These are phyloP conservation scores for Beta lomatogona DNA, from an alignment of 179 eudicot genomes.

Conservation along the genomic window DNA sequence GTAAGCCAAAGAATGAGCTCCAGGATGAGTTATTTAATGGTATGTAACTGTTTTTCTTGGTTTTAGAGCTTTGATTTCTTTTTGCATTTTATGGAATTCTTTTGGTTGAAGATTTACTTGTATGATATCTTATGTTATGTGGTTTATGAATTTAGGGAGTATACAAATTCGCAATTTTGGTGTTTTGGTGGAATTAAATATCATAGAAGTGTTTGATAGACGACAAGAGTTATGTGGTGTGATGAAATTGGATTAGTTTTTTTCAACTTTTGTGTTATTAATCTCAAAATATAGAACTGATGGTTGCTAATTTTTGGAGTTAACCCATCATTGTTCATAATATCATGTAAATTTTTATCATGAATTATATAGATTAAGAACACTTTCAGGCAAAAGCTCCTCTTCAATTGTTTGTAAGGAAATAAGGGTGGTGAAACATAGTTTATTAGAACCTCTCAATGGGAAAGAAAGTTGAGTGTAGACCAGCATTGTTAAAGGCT, in stretches of 20 bases:
- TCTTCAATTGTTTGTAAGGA: too few species aligned
- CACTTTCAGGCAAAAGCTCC: background rate
- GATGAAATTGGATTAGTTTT: background rate
- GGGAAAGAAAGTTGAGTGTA: too few species aligned
- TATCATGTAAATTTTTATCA: background rate
- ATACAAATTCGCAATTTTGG: background rate
- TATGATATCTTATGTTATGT: background rate
- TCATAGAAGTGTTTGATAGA: background rate
- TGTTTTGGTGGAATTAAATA: background rate
- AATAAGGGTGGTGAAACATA: too few species aligned
- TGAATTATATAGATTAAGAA: background rate
- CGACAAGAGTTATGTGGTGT: background rate
- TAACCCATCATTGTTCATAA: too few species aligned
- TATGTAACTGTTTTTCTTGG: background rate
- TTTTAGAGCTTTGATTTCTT: background rate
- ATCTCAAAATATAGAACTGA: background rate
- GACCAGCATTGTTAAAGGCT: too few species aligned
- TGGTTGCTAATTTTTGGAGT: background rate
- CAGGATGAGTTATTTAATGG: conserved; percentile 41
- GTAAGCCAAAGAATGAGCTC: conserved; percentile 36
- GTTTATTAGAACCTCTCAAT: too few species aligned
- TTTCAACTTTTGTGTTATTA: too few species aligned
- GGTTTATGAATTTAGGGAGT: background rate
- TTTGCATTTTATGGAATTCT: background rate
- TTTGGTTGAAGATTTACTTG: background rate